Percentiles rank a stretch among this genome's conserved stretches.
Conservation (phyloP, 345 rosid genomes). For the Linum usitatissimum region DNA sequence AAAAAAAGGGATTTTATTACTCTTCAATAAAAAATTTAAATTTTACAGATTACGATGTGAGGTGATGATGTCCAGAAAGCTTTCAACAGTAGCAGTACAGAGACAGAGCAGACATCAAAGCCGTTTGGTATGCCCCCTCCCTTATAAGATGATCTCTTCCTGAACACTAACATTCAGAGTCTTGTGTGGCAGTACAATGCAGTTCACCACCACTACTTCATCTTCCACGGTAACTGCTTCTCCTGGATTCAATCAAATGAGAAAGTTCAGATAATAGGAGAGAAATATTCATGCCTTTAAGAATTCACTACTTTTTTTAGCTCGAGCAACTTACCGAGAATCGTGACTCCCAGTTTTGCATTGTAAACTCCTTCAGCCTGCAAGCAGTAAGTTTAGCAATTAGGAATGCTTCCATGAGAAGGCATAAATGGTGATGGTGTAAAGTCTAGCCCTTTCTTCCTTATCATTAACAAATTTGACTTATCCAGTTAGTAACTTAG, state of each 20-base stretch:
- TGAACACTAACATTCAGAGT: conserved; percentile 51
- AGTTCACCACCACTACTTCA: conserved; percentile 53
- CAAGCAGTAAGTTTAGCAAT: conserved; percentile 7
- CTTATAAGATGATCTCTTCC: conserved; percentile 65
- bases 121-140: neutral
- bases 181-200: conserved; percentile 77
- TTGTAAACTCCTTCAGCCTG: conserved; percentile 70
- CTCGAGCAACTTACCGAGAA: conserved; percentile 40
- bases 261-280: conserved; percentile 13
- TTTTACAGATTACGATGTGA: too few relatives aligned
- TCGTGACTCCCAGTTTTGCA: conserved; percentile 62
- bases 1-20: too few relatives aligned
- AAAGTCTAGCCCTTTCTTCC: neutral
- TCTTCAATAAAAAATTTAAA: too few relatives aligned
- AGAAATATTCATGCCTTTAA: neutral
- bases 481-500: too few relatives aligned
- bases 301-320: too few relatives aligned
- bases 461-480: neutral
- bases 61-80: too few relatives aligned
- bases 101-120: too few relatives aligned
- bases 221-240: conserved; percentile 79
- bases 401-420: neutral
- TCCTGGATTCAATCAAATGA: conserved; percentile 26
- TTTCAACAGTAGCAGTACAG: too few relatives aligned
- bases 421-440: neutral